Evolutionary conservation across 129 eudicot species (phyloP).

Genomic region (Centrapalus pauciflorus): DNA sequence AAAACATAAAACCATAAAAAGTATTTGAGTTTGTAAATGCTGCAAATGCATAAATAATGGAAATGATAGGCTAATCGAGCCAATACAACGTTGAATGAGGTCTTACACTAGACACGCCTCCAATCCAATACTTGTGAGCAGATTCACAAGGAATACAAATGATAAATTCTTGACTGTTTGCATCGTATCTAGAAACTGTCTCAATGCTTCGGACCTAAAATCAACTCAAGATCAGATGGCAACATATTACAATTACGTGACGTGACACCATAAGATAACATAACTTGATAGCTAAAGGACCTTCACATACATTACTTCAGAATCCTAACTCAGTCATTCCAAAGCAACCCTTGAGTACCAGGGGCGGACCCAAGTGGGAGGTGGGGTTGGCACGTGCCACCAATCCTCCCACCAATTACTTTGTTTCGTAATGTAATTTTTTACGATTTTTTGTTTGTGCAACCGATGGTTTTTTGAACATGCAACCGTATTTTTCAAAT

Average conservation of each 20-base stretch:
- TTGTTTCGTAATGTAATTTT: too few relatives aligned
- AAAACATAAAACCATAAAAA: conserved; percentile 13
- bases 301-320: conserved; percentile 89
- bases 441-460: too few relatives aligned
- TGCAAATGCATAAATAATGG: not conserved
- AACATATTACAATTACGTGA: not conserved
- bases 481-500: too few relatives aligned
- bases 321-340: conserved; percentile 99
- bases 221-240: conserved; percentile 3
- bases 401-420: too few relatives aligned
- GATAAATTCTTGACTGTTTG: conserved; percentile 68
- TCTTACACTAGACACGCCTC: conserved; percentile 91
- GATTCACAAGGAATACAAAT: conserved; percentile 92
- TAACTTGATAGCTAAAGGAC: not conserved
- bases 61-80: not conserved
- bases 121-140: conserved; percentile 99
- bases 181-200: conserved; percentile 75
- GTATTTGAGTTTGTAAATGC: not conserved
- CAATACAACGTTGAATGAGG: not conserved
- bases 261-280: not conserved
- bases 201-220: conserved; percentile 92
- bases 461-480: too few relatives aligned
- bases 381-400: too few relatives aligned
- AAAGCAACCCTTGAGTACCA: conserved; percentile 72
- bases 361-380: conserved; percentile 49